These are phyloP conservation scores for Talaromyces ruber DNA, from an alignment of 495 filamentous ascomycete species.

Conservation along the genomic window DNA sequence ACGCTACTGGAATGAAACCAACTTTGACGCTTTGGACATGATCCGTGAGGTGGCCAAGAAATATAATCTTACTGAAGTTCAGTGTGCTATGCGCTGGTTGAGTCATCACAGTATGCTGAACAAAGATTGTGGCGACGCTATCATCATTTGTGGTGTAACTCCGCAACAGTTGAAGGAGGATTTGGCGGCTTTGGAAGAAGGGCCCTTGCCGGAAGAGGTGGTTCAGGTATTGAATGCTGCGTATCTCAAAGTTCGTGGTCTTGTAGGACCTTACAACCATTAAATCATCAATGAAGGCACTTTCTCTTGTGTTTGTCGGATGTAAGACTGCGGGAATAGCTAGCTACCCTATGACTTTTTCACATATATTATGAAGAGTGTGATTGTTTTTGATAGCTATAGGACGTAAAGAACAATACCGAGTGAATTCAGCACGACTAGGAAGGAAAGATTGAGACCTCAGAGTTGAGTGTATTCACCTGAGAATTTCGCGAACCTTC, in stretches of 20 bases:
- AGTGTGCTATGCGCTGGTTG: conserved; percentile 41
- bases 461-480: too few relatives aligned
- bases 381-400: too few relatives aligned
- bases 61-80: conserved; percentile 30
- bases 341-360: too few relatives aligned
- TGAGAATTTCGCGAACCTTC: too few relatives aligned
- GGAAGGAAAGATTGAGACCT: too few relatives aligned
- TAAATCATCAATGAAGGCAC: background rate
- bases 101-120: conserved; percentile 33
- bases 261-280: background rate
- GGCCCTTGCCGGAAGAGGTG: conserved; percentile 44
- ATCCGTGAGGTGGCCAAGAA: conserved; percentile 33
- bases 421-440: too few relatives aligned
- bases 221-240: conserved; percentile 42
- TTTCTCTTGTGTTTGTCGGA: background rate
- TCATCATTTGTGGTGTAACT: conserved; percentile 47
- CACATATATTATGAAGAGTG: too few relatives aligned
- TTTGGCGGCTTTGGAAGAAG: conserved; percentile 45
- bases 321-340: too few relatives aligned
- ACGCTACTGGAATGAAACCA: conserved; percentile 37
- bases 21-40: conserved; percentile 39
- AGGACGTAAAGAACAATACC: too few relatives aligned
- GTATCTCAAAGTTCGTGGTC: conserved; percentile 10
- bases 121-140: conserved; percentile 32
- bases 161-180: conserved; percentile 42